These are phyloP conservation scores for Cyclocybe aegerita DNA, from an alignment of 768 basidiomycete genomes.

Conservation along the genomic window DNA sequence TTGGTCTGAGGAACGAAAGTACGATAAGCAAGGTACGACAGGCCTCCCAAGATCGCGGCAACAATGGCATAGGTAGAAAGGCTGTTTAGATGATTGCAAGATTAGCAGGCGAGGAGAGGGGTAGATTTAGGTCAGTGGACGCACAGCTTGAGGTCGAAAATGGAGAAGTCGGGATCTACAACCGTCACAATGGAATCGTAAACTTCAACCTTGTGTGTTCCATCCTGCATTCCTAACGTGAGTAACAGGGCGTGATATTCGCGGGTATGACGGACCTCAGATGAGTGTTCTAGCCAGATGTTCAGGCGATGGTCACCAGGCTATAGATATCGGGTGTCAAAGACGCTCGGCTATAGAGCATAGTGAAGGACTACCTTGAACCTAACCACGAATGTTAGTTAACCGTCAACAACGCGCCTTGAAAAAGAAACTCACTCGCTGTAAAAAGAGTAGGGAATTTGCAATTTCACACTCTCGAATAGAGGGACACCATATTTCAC, in stretches of 20 bases:
- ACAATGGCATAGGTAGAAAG: conserved; percentile 75
- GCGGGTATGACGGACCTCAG: conserved; percentile 46
- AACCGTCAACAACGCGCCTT: neutral
- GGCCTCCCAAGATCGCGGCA: conserved; percentile 57
- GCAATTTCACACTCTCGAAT: conserved; percentile 54
- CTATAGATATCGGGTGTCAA: conserved; percentile 31
- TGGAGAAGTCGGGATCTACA: conserved; percentile 76
- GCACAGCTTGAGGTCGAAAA: conserved; percentile 81
- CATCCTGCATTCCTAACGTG: conserved; percentile 36
- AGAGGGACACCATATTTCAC: conserved; percentile 53
- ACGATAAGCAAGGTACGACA: conserved; percentile 62
- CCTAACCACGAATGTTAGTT: conserved; percentile 31
- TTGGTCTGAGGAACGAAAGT: conserved; percentile 67
- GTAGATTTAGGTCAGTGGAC: conserved; percentile 21
- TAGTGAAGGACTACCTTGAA: conserved; percentile 51
- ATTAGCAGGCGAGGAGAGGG: neutral
- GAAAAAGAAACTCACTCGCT: conserved; percentile 65
- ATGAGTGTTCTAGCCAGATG: conserved; percentile 72
- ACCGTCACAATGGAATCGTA: conserved; percentile 77
- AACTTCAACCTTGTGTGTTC: conserved; percentile 60
- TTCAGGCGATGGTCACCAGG: conserved; percentile 73
- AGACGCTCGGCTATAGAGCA: neutral
- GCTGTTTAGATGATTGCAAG: conserved; percentile 19
- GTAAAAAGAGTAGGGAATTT: conserved; percentile 71
- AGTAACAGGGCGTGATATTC: neutral